phyloP scores from a whole-genome alignment of 2,329 filamentous ascomycete species.

The Alternaria ventricosa region DNA sequence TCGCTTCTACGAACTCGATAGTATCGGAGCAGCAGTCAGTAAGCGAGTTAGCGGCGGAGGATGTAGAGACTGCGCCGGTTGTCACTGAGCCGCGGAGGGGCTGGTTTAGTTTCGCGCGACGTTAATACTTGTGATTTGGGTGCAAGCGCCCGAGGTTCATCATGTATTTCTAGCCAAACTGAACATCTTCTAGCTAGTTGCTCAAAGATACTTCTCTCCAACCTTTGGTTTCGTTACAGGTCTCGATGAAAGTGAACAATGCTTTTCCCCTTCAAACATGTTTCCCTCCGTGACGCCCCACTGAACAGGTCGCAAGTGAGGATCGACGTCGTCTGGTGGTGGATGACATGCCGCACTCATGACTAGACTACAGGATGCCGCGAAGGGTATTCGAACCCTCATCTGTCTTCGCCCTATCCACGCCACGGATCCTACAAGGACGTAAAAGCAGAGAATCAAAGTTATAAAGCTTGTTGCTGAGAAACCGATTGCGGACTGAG shows the following conservation, averaged over 20 bases:
- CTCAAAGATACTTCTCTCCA: slow-evolving; percentile 2
- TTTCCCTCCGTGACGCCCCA: slow-evolving; percentile 24
- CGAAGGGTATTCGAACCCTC: slow-evolving; percentile 79
- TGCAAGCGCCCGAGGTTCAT: neutral
- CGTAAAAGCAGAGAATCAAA: neutral
- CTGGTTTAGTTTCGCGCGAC: neutral
- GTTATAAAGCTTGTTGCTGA: neutral
- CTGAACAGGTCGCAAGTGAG: slow-evolving; percentile 18
- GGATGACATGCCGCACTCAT: slow-evolving; percentile 33
- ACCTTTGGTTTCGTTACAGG: slow-evolving; percentile 1
- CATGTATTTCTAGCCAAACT: too few species aligned
- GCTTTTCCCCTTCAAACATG: neutral
- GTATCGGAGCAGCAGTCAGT: neutral
- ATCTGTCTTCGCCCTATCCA: slow-evolving; percentile 59
- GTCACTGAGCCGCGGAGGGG: neutral
- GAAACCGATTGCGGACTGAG: neutral
- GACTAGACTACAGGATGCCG: slow-evolving; percentile 67
- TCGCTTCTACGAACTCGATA: neutral
- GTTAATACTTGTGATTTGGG: neutral
- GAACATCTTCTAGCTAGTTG: too few species aligned
- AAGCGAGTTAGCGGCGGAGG: neutral
- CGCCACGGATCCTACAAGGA: neutral
- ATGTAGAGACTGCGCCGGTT: neutral
- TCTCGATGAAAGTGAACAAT: neutral
- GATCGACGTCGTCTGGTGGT: slow-evolving; percentile 10